Percentiles rank a stretch among this genome's conserved stretches.
Evolutionary conservation across 1,284 basidiomycete species (phyloP).

Genomic region (Boletus smithii): DNA sequence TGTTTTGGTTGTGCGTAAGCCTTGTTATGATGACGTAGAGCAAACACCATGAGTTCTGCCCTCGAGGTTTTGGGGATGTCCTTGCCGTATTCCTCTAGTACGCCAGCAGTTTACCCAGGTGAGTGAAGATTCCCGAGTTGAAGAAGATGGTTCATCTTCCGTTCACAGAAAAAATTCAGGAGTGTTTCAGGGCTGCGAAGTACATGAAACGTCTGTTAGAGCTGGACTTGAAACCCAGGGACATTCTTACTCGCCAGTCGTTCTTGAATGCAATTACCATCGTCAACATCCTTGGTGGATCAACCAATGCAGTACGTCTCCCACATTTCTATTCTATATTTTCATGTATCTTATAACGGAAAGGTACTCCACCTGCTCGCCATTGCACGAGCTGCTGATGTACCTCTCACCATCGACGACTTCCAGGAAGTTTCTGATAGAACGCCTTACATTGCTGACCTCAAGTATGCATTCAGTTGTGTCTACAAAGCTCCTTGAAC

Average conservation of each 20-base stretch:
- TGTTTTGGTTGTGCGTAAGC: background rate
- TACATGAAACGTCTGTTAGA: slow-evolving; percentile 82
- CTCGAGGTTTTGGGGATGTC: slow-evolving; percentile 92
- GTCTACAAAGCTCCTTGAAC: background rate
- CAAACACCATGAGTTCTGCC: slow-evolving; percentile 87
- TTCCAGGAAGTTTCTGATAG: slow-evolving; percentile 86
- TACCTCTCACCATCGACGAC: slow-evolving; percentile 89
- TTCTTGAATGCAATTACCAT: slow-evolving; percentile 91
- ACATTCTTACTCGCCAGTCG: slow-evolving; percentile 87
- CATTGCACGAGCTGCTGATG: slow-evolving; percentile 87
- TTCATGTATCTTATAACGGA: background rate
- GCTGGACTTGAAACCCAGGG: slow-evolving; percentile 85
- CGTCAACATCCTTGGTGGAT: slow-evolving; percentile 83
- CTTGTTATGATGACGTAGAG: slow-evolving; percentile 36
- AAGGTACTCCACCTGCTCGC: slow-evolving; percentile 91
- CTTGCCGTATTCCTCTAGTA: slow-evolving; percentile 84
- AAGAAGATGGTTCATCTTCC: slow-evolving; percentile 3
- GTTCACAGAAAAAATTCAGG: slow-evolving; percentile 70
- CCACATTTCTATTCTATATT: slow-evolving; percentile 1
- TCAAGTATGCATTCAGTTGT: slow-evolving; percentile 55
- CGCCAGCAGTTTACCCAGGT: slow-evolving; percentile 77
- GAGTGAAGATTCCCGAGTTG: slow-evolving; percentile 15
- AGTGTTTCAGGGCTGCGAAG: slow-evolving; percentile 80
- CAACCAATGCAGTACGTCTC: slow-evolving; percentile 79
- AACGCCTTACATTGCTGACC: slow-evolving; percentile 91